Percentiles rank a stretch among this genome's conserved stretches.
phyloP scores from a whole-genome alignment of 768 basidiomycete species.

The Trametes cinnabarina region DNA sequence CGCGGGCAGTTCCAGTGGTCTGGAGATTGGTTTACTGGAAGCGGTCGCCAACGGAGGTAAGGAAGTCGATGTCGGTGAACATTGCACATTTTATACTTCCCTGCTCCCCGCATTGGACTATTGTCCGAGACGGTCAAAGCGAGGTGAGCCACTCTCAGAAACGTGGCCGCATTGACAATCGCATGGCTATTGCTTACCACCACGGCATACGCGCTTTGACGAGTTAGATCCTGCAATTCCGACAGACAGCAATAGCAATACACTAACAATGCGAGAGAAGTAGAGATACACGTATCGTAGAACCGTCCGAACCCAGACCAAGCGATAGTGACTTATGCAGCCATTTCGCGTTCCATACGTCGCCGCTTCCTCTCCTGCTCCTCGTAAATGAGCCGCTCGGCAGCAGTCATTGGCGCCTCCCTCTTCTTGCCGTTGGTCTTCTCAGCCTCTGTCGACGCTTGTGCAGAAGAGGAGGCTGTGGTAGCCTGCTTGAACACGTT shows the following conservation, averaged over 20 bases:
- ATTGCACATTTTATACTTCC: slow-evolving; percentile 6
- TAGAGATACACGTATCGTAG: slow-evolving; percentile 23
- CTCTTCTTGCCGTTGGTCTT: slow-evolving; percentile 58
- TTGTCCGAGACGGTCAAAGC: slow-evolving; percentile 14
- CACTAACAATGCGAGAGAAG: slow-evolving; percentile 7
- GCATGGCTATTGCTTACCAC: background rate
- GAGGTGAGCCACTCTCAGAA: background rate
- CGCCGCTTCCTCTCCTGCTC: slow-evolving; percentile 88
- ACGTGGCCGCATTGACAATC: slow-evolving; percentile 10
- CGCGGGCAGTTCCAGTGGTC: background rate
- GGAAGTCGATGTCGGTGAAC: background rate
- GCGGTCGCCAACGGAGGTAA: background rate
- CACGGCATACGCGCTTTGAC: background rate
- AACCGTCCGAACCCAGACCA: slow-evolving; percentile 9
- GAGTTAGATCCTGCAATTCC: background rate
- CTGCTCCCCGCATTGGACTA: background rate
- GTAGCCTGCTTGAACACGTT: slow-evolving; percentile 68
- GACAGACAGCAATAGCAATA: slow-evolving; percentile 6
- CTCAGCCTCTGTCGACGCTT: slow-evolving; percentile 29
- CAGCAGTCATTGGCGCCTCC: slow-evolving; percentile 69
- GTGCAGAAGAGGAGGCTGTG: slow-evolving; percentile 29
- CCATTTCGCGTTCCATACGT: slow-evolving; percentile 57
- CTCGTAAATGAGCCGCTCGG: slow-evolving; percentile 84
- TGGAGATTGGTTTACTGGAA: background rate
- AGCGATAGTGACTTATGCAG: slow-evolving; percentile 6